Base-by-base conservation (phyloP, 2,329 filamentous ascomycete species). In the Penicillium paneum region DNA sequence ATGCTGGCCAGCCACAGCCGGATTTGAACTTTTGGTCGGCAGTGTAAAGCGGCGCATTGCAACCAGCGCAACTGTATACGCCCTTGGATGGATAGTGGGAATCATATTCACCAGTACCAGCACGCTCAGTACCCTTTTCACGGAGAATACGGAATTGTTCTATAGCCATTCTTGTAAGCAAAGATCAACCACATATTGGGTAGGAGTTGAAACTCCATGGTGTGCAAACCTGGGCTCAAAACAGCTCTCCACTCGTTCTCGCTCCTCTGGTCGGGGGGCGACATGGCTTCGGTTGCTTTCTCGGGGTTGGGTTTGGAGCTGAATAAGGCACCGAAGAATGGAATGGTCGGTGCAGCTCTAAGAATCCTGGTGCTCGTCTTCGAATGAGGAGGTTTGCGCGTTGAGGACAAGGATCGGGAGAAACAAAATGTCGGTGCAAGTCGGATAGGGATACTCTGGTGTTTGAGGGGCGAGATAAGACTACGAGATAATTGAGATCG, bases 1-100 rank as follows among this genome's bases (percentile, higher is more conserved):
- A 99, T 12, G 94, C 94, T 0, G 94, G 94, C 94, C 94, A 99
- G 57, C 94, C 94, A 75, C 94, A 99, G 39, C 91, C 91, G 17
- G 90, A 95, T 74, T 90, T 90, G 82, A 99, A 99, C 75, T 99
- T 99, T 76, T 96, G 92, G 59, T 82, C 82, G 28, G 94, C 92
- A 73, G 87, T 93, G 83, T 99, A 99, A 17, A 99, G 84, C 5
- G 94, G 92, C 8, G 91, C 83, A 28, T 86, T 74, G 80, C 94
- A 99, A 49, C 84, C 94, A 17, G 89, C 90, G 75, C 94, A 99
- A 42, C 81, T 86, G 78, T 97, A 99, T 51, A 91, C 83, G 54
- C 94, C 95, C 5, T 81, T 70, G 0, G 81, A 74, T 1, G 91
- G 86, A 70, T 86, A 83, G 79, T 97, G 91, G 73, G 93, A 91